phyloP scores from a whole-genome alignment of 2,329 filamentous ascomycete genomes.

The Waltergamsia citrina region DNA sequence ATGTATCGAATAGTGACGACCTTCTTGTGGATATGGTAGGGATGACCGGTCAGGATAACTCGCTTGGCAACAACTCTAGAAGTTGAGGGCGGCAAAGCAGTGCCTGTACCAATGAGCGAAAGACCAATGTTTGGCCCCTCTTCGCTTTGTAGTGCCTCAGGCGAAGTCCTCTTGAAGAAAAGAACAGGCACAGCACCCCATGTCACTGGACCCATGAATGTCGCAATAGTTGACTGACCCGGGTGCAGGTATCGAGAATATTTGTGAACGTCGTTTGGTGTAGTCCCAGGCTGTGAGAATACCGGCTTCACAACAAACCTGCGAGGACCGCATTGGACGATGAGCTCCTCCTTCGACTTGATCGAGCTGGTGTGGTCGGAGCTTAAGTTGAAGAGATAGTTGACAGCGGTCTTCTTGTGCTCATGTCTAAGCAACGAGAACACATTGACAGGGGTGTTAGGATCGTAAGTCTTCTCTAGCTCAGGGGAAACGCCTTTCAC shows the following conservation, averaged over 20 bases:
- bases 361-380: conserved; percentile 67
- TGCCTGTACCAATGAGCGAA: conserved; percentile 77
- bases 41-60: conserved; percentile 87
- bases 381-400: conserved; percentile 81
- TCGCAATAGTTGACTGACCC: conserved; percentile 79
- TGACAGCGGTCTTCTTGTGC: conserved; percentile 84
- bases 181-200: conserved; percentile 90
- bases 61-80: conserved; percentile 85
- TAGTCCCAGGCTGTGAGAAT: conserved; percentile 82
- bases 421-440: conserved; percentile 90
- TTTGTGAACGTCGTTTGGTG: conserved; percentile 95
- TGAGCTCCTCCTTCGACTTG: conserved; percentile 85
- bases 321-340: conserved; percentile 84
- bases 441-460: conserved; percentile 53
- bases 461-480: conserved; percentile 35
- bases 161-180: conserved; percentile 62
- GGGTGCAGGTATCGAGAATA: conserved; percentile 89
- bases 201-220: conserved; percentile 80
- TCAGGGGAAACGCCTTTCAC: conserved; percentile 43
- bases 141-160: conserved; percentile 26
- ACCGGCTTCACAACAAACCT: conserved; percentile 82
- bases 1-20: conserved; percentile 97
- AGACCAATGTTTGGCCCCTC: conserved; percentile 41
- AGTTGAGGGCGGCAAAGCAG: conserved; percentile 67
- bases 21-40: conserved; percentile 98